Conservation (phyloP, 2,329 filamentous ascomycete genomes). For the Xylaria sp. region DNA sequence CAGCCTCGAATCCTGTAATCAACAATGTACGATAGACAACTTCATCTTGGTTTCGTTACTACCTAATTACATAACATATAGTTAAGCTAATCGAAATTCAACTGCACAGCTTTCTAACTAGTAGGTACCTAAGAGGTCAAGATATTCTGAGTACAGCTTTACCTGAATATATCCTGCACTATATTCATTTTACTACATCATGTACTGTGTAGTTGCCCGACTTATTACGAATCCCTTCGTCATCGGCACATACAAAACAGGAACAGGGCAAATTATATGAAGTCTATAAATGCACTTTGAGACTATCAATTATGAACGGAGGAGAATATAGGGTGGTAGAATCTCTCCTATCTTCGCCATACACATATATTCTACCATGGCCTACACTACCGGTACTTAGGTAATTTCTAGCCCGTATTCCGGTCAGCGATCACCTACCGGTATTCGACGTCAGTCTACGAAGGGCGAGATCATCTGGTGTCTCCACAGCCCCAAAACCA, state of each 20-base stretch:
- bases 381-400: background rate
- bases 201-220: no score
- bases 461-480: constrained; percentile 40
- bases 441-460: constrained; percentile 24
- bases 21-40: background rate
- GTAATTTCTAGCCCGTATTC: constrained; percentile 4
- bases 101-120: background rate
- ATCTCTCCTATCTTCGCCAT: no score
- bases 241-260: no score
- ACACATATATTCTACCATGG: no score
- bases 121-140: background rate
- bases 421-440: constrained; percentile 28
- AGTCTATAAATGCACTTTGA: no score
- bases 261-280: no score
- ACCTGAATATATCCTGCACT: background rate
- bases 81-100: background rate
- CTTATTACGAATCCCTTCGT: no score
- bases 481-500: constrained; percentile 44
- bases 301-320: no score
- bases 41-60: background rate
- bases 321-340: no score
- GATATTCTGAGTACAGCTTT: background rate
- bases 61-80: background rate
- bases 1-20: no score
- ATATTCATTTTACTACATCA: no score